A percentile compares a stretch with the other conserved stretches of the same genome.
These are phyloP conservation scores for Salvia miltiorrhiza DNA, from an alignment of 257 asterid species.

Conservation along the genomic window DNA sequence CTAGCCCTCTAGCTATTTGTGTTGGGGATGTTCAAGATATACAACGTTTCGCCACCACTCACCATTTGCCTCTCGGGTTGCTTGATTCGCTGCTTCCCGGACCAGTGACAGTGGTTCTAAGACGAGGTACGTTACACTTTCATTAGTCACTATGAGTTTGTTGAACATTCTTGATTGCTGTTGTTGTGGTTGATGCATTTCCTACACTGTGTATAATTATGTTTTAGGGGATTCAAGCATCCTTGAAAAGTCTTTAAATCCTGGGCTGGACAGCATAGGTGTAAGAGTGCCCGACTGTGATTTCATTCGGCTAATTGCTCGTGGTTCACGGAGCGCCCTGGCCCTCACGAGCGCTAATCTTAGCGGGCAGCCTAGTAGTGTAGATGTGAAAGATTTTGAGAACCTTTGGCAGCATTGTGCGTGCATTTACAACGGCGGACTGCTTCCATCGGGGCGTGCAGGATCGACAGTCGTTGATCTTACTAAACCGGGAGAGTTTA, in stretches of 20 bases:
- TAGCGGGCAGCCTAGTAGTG: conserved; percentile 80
- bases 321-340: conserved; percentile 72
- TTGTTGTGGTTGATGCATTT: background rate
- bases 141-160: background rate
- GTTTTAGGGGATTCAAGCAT: conserved; percentile 70
- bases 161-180: background rate
- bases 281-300: conserved; percentile 72
- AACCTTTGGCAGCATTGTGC: conserved; percentile 79
- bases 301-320: conserved; percentile 68
- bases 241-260: conserved; percentile 80
- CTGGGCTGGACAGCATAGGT: conserved; percentile 79
- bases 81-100: conserved; percentile 85
- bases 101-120: conserved; percentile 76
- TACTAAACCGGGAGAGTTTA: conserved; percentile 60
- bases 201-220: background rate
- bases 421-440: conserved; percentile 67
- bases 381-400: conserved; percentile 71
- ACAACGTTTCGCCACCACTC: conserved; percentile 54
- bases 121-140: conserved; percentile 55
- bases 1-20: conserved; percentile 86
- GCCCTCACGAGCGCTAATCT: conserved; percentile 96
- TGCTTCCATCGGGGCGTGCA: conserved; percentile 82
- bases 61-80: conserved; percentile 70
- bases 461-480: conserved; percentile 91
- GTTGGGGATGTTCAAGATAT: conserved; percentile 79